Conservation (phyloP, 2,329 filamentous ascomycete genomes). For the Apiospora arundinis region DNA sequence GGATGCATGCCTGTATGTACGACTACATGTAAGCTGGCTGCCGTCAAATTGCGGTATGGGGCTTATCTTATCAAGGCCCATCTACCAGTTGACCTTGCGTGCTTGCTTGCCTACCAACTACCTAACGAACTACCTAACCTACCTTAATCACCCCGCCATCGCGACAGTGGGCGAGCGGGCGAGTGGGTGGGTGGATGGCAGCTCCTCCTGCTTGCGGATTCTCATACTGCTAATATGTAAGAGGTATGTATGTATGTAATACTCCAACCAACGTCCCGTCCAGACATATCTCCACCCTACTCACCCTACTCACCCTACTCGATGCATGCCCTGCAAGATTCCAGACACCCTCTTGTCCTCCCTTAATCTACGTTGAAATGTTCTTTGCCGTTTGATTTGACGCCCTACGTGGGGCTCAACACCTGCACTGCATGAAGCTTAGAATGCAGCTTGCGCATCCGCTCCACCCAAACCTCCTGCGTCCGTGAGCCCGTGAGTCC, state of each 20-base stretch:
- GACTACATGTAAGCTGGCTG: neutral
- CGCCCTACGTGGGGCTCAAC: constrained; percentile 23
- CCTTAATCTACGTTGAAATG: neutral
- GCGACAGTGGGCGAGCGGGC: neutral
- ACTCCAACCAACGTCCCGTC: constrained; percentile 6
- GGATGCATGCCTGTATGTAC: neutral
- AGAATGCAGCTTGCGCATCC: constrained; percentile 18
- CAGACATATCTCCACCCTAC: constrained; percentile 10
- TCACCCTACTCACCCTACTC: constrained; percentile 5
- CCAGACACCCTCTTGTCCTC: constrained; percentile 6
- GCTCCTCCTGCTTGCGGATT: neutral
- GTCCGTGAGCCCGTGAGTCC: neutral
- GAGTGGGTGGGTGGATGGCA: neutral
- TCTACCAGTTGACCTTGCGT: no score
- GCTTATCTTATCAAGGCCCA: constrained; percentile 4
- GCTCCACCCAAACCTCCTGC: constrained; percentile 15
- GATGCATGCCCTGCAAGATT: constrained; percentile 16
- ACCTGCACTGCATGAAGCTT: constrained; percentile 14
- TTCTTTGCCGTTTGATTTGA: constrained; percentile 2
- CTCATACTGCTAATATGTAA: no score
- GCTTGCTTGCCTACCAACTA: no score
- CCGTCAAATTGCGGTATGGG: neutral
- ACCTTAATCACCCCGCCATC: constrained; percentile 11
- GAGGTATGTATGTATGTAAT: neutral
- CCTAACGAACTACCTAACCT: neutral